These are phyloP conservation scores for Salix caprea DNA, from an alignment of 345 rosid species.

Conservation along the genomic window DNA sequence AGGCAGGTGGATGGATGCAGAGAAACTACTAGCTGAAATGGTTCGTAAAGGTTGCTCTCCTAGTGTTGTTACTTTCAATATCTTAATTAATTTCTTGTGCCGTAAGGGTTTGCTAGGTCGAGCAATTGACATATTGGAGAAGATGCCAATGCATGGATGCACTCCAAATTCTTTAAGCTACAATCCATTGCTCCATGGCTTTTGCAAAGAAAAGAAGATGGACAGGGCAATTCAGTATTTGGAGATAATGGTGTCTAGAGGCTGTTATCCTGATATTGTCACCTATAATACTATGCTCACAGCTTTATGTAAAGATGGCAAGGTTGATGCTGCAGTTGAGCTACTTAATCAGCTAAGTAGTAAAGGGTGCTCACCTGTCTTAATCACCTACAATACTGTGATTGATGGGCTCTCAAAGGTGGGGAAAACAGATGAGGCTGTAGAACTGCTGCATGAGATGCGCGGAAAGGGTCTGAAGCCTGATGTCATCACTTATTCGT, in stretches of 20 bases:
- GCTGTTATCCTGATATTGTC: constrained; percentile 89
- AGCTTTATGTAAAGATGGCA: constrained; percentile 81
- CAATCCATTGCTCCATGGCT: constrained; percentile 76
- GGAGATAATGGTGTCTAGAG: constrained; percentile 78
- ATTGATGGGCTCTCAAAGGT: constrained; percentile 77
- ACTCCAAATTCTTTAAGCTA: constrained; percentile 75
- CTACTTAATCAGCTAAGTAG: constrained; percentile 67
- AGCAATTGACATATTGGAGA: constrained; percentile 76
- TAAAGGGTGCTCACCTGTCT: constrained; percentile 78
- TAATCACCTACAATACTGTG: constrained; percentile 77
- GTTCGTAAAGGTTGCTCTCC: constrained; percentile 71
- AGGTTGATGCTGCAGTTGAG: constrained; percentile 83
- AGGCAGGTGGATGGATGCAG: constrained; percentile 90
- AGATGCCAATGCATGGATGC: constrained; percentile 80
- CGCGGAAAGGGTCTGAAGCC: constrained; percentile 67
- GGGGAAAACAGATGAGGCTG: constrained; percentile 74
- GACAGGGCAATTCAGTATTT: constrained; percentile 74
- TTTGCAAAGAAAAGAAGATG: constrained; percentile 87
- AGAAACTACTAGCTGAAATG: constrained; percentile 71
- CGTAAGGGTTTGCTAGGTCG: constrained; percentile 71
- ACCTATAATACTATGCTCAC: constrained; percentile 82
- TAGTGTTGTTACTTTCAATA: constrained; percentile 85
- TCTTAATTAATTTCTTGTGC: constrained; percentile 82
- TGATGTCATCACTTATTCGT: constrained; percentile 64
- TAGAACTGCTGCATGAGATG: constrained; percentile 69